phyloP scores from a whole-genome alignment of 805 yeast species.

The Schwanniomyces occidentalis region DNA sequence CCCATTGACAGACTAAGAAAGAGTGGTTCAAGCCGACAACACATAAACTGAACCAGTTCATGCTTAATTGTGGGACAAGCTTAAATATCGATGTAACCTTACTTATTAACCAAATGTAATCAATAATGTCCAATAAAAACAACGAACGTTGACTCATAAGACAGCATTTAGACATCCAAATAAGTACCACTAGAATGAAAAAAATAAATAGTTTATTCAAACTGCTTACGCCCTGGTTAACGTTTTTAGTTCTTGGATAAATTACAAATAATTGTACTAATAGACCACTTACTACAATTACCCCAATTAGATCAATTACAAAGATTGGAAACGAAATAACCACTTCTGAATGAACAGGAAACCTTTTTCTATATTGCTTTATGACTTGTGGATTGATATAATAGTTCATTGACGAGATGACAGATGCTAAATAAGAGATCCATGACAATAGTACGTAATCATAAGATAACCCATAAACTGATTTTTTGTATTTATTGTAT shows the following conservation, averaged over 20 bases:
- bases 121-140: slow-evolving; percentile 40
- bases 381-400: slow-evolving; percentile 5
- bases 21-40: slow-evolving; percentile 17
- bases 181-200: slow-evolving; percentile 3
- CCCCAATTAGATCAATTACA: slow-evolving; percentile 14
- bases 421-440: slow-evolving; percentile 7
- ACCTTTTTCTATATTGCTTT: slow-evolving; percentile 21
- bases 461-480: slow-evolving; percentile 20
- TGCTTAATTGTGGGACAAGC: slow-evolving; percentile 41
- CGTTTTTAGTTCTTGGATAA: slow-evolving; percentile 31
- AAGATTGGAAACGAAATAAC: slow-evolving; percentile 18
- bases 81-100: slow-evolving; percentile 22
- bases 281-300: slow-evolving; percentile 14
- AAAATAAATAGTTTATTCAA: slow-evolving; percentile 6
- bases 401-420: slow-evolving; percentile 10
- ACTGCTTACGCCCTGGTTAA: slow-evolving; percentile 37
- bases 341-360: slow-evolving; percentile 31
- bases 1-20: slow-evolving; percentile 3
- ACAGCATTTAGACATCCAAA: slow-evolving; percentile 6
- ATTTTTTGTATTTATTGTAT: slow-evolving; percentile 14
- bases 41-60: slow-evolving; percentile 38
- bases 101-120: slow-evolving; percentile 39
- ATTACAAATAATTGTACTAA: slow-evolving; percentile 22
- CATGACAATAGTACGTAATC: slow-evolving; percentile 13
- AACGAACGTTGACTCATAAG: slow-evolving; percentile 10